Evolutionary conservation across 1,284 basidiomycete genomes (phyloP), one percentile per base, ranked within the genome.

Genomic region (Sutorius eximius): DNA sequence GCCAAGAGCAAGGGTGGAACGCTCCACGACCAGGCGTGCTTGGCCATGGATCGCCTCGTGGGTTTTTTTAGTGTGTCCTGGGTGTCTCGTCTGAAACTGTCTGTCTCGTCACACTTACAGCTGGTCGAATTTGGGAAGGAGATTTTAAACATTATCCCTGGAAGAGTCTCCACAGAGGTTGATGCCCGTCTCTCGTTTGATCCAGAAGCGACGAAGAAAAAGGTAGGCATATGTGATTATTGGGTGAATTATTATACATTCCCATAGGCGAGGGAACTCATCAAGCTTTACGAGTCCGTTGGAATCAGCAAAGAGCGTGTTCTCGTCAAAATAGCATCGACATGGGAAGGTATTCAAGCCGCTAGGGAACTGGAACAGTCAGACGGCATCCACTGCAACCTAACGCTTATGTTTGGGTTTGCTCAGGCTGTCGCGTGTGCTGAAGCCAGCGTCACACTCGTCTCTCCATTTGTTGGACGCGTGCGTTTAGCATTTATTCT

Each of bases 341-440:
- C 95, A 30, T 99, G 93, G 93, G 95, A 98, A 76, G 96, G 96
- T 76, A 98, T 99, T 77, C 95, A 98, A 75, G 96, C 96, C 59
- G 96, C 96, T 42, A 86, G 92, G 61, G 89, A 96, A 73, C 89
- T 99, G 65, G 96, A 99, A 81, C 73, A 83, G 61, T 87, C 96
- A 67, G 83, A 93, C 34, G 83, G 82, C 62, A 98, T 99, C 73
- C 95, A 98, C 82, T 98, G 95, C 83, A 98, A 99, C 81, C 81
- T 99, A 63, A 99, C 96, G 44, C 88, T 99, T 51, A 86, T 98
- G 66, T 99, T 99, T 78, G 95, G 96, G 62, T 98, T 98, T 76
- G 87, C 81, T 52, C 96, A 98, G 79, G 96, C 96, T 55, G 95
- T 98, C 65, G 96, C 96, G 45, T 97, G 94, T 73, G 96, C 96